Percentiles rank a stretch among this genome's conserved stretches.
These are phyloP conservation scores for Candida takata DNA, from an alignment of 805 yeast species.

Conservation along the genomic window DNA sequence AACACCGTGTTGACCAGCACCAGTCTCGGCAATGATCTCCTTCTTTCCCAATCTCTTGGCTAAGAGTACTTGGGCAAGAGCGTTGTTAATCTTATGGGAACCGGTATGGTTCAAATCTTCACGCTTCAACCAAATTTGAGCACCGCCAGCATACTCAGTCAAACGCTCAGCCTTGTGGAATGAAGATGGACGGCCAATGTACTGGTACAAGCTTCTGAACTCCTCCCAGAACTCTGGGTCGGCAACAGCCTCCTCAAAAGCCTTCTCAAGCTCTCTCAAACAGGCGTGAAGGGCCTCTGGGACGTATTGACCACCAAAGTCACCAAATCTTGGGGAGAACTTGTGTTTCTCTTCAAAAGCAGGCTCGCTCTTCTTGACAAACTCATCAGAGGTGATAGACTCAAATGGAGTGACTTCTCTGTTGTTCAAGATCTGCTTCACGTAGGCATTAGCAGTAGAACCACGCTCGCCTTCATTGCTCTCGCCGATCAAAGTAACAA, in stretches of 20 bases:
- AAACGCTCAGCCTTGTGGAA: slow-evolving; percentile 88
- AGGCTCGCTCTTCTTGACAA: slow-evolving; percentile 25
- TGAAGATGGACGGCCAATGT: slow-evolving; percentile 95
- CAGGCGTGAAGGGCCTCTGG: slow-evolving; percentile 95
- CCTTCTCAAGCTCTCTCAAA: slow-evolving; percentile 79
- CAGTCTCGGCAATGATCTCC: slow-evolving; percentile 81
- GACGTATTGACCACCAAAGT: slow-evolving; percentile 97
- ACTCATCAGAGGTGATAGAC: slow-evolving; percentile 21
- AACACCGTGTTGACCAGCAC: slow-evolving; percentile 93
- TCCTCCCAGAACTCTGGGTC: slow-evolving; percentile 95
- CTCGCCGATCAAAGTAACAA: slow-evolving; percentile 63
- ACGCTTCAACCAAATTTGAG: slow-evolving; percentile 95
- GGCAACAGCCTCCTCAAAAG: slow-evolving; percentile 79
- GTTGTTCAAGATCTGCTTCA: slow-evolving; percentile 59
- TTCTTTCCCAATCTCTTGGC: slow-evolving; percentile 75
- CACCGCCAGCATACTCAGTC: slow-evolving; percentile 88
- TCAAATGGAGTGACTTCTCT: slow-evolving; percentile 28
- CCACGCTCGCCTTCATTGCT: slow-evolving; percentile 55
- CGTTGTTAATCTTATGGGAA: slow-evolving; percentile 81
- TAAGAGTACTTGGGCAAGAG: slow-evolving; percentile 72
- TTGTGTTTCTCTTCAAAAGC: slow-evolving; percentile 54
- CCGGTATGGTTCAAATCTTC: slow-evolving; percentile 93
- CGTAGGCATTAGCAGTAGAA: slow-evolving; percentile 58
- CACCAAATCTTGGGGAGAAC: slow-evolving; percentile 79
- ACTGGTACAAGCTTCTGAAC: slow-evolving; percentile 72